Percentiles rank a stretch among this genome's conserved stretches.
Conservation (phyloP, 257 asterid species). For the Nicotiana paniculata region DNA sequence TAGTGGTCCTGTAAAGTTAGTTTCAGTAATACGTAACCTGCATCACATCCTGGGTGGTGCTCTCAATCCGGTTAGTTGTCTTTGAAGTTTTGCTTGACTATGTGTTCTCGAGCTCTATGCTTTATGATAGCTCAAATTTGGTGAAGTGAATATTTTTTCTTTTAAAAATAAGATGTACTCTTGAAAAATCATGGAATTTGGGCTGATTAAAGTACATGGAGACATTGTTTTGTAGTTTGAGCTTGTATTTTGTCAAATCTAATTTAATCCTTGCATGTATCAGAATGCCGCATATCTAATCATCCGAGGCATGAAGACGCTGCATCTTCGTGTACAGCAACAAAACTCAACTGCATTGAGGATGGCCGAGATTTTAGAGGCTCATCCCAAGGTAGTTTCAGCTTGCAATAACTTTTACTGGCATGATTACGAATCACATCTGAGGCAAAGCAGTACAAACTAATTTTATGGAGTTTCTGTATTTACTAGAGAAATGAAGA, state of each 20-base stretch:
- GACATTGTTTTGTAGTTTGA: neutral
- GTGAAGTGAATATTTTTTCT: neutral
- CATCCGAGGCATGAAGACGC: conserved; percentile 98
- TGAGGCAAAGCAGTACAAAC: neutral
- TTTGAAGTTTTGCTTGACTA: neutral
- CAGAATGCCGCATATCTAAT: conserved; percentile 91
- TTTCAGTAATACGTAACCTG: conserved; percentile 64
- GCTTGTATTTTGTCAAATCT: conserved; percentile 2
- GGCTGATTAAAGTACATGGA: neutral
- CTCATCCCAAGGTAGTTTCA: conserved; percentile 84
- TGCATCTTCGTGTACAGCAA: conserved; percentile 96
- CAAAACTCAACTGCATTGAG: conserved; percentile 90
- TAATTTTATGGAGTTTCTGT: neutral
- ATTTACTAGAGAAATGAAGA: neutral
- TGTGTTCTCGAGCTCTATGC: neutral
- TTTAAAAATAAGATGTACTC: neutral
- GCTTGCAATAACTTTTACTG: neutral
- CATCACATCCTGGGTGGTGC: conserved; percentile 94
- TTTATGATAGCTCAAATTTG: neutral
- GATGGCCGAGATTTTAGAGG: conserved; percentile 99
- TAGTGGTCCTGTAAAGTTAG: conserved; percentile 75
- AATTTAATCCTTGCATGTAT: neutral
- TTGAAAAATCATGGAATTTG: neutral
- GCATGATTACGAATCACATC: neutral
- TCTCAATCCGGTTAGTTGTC: conserved; percentile 73